A percentile compares a stretch with the other conserved stretches of the same genome.
These are phyloP conservation scores for Gonapodya prolifera DNA, from an alignment of 192 early-diverging fungal genomes.

Conservation along the genomic window DNA sequence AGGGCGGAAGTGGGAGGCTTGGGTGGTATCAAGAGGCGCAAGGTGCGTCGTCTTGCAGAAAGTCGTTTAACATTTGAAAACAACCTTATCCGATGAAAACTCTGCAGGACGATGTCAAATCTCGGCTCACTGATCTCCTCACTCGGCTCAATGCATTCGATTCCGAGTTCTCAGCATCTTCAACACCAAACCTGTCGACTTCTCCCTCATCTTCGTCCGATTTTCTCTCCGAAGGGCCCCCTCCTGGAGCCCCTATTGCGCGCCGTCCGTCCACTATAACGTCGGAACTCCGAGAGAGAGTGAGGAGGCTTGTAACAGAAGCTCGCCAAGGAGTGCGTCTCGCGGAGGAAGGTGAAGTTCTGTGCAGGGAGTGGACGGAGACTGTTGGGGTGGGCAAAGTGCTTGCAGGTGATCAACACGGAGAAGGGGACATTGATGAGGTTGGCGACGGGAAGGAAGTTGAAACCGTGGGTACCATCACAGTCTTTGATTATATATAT, in stretches of 20 bases:
- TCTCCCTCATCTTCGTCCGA: background rate
- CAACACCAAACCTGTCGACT: background rate
- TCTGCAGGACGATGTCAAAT: background rate
- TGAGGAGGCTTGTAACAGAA: background rate
- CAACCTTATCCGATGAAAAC: too few relatives aligned
- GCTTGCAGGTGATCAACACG: background rate
- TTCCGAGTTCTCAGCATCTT: background rate
- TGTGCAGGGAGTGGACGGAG: background rate
- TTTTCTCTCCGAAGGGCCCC: too few relatives aligned
- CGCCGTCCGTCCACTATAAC: background rate
- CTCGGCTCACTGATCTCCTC: background rate
- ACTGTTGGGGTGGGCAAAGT: background rate
- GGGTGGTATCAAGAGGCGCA: background rate
- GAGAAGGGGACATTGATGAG: background rate
- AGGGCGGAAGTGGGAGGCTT: background rate
- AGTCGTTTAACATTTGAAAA: too few relatives aligned
- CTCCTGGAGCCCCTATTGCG: too few relatives aligned
- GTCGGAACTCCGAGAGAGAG: background rate
- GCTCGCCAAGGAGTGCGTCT: background rate
- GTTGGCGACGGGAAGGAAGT: background rate
- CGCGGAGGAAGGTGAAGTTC: background rate
- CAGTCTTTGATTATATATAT: too few relatives aligned
- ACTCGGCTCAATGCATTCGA: background rate
- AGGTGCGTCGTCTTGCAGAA: too few relatives aligned
- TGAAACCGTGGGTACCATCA: background rate